Evolutionary conservation across 1,284 basidiomycete genomes (phyloP).

Genomic region (Phellopilus nigrolimitatus): DNA sequence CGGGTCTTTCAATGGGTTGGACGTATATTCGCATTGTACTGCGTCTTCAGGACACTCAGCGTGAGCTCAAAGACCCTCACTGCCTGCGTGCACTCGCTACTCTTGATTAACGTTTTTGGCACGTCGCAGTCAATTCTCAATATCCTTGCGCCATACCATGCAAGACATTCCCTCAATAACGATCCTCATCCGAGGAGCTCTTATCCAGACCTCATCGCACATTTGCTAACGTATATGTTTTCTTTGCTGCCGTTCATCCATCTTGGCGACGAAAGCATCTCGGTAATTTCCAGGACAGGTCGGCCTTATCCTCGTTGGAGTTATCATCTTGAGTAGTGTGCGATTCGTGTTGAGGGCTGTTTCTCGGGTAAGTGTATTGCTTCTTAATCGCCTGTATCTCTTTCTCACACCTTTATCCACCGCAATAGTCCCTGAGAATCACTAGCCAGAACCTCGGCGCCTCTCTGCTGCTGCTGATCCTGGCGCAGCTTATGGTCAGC

Average conservation of each 20-base stretch:
- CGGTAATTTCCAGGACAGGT: constrained; percentile 56
- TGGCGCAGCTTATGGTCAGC: constrained; percentile 74
- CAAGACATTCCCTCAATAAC: constrained; percentile 35
- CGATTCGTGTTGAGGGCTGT: constrained; percentile 61
- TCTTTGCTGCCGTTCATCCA: constrained; percentile 40
- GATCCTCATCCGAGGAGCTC: constrained; percentile 35
- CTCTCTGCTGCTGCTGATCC: constrained; percentile 64
- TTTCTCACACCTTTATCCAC: not conserved
- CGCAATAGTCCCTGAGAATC: constrained; percentile 49
- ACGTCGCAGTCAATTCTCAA: constrained; percentile 51
- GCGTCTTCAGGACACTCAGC: constrained; percentile 55
- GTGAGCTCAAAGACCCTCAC: too few species aligned
- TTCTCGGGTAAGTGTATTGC: constrained; percentile 44
- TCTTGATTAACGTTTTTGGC: not conserved
- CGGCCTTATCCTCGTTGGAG: constrained; percentile 63
- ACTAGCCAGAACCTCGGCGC: constrained; percentile 64
- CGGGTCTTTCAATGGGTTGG: constrained; percentile 44
- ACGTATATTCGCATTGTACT: constrained; percentile 61
- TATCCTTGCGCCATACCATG: constrained; percentile 41
- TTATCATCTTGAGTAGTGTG: constrained; percentile 68
- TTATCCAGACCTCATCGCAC: constrained; percentile 58
- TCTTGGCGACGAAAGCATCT: constrained; percentile 37
- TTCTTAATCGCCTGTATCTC: not conserved
- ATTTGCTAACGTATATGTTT: constrained; percentile 47
- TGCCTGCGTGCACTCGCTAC: too few species aligned